phyloP scores from a whole-genome alignment of 352 stramenopile species.

The Pythium scleroteichum region DNA sequence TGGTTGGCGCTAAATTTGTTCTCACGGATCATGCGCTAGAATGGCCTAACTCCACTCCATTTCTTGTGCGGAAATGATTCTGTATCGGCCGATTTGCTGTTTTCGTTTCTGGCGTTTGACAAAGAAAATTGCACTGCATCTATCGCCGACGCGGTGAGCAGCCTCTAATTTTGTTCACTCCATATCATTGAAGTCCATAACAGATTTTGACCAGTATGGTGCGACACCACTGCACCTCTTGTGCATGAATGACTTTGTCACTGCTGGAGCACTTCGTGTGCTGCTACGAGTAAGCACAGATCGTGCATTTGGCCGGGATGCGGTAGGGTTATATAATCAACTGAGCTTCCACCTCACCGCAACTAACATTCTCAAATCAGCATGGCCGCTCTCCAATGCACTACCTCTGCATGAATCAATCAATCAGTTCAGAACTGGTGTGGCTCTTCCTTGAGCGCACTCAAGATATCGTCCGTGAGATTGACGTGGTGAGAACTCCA shows the following conservation, averaged over 20 bases:
- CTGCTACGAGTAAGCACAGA: constrained; percentile 48
- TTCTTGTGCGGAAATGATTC: constrained; percentile 52
- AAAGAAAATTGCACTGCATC: constrained; percentile 29
- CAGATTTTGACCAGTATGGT: constrained; percentile 37
- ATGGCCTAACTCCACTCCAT: constrained; percentile 46
- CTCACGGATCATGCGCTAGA: constrained; percentile 22
- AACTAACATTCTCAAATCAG: constrained; percentile 22
- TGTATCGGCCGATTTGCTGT: constrained; percentile 40
- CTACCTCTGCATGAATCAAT: constrained; percentile 67
- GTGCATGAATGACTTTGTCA: constrained; percentile 62
- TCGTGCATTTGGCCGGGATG: constrained; percentile 47
- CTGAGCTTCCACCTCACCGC: too few species aligned
- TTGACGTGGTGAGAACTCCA: constrained; percentile 41
- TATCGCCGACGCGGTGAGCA: constrained; percentile 20
- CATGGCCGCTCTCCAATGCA: constrained; percentile 62
- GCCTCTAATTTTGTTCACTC: neutral
- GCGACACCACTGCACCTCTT: constrained; percentile 60
- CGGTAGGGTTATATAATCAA: constrained; percentile 23
- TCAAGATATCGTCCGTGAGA: constrained; percentile 48
- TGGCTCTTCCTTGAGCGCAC: constrained; percentile 76
- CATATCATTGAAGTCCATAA: too few species aligned
- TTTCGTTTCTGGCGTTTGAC: constrained; percentile 42
- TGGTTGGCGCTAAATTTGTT: neutral
- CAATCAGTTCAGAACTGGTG: constrained; percentile 53
- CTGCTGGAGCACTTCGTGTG: constrained; percentile 34